Base-by-base conservation (phyloP, 1,284 basidiomycete genomes). In the Ganoderma meredithae region DNA sequence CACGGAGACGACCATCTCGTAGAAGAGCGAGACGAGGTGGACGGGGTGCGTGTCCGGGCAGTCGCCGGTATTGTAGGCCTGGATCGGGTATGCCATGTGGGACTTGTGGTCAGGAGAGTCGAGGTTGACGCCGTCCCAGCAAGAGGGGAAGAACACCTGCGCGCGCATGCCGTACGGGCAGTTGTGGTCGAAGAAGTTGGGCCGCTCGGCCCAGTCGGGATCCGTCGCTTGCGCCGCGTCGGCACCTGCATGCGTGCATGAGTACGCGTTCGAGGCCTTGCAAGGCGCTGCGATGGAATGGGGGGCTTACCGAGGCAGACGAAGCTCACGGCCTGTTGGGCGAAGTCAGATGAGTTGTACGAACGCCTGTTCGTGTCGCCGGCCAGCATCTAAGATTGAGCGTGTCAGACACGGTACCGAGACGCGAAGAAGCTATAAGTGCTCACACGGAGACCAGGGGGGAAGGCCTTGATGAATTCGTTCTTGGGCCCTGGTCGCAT, bases 31-130 rank as follows among this genome's bases (percentile, higher is more conserved):
- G 61, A 79, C 65, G 56, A 78, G 70, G 68, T 75, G 78, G 49
- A 72, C 65, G 10, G 79, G 79, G 63, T 79, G 77, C 4, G 74
- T 66, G 13, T 62, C 44, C 15, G 79, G 79, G 70, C 79, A 80
- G 59, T 63, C 47, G 31, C 78, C 79, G 60, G 58, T 64, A 69
- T 78, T 77, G 69, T 73, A 76, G 62, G 70, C 73, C 69, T 76
- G 73, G 60, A 86, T 81, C 1, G 83, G 81, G 74, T 83, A 87
- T 1, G 84, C 79, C 71, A 87, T 84, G 74, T 87, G 86, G 19
- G 84, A 84, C 77, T 84, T 85, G 79, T 87, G 85, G 74, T 86
- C 83, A 2, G 79, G 58, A 13, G 82, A 84, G 76, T 86, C 84
- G 65, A 78, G 69, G 75, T 85, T 84, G 75, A 68, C 63, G 36